Percentiles rank a stretch among this genome's conserved stretches.
phyloP scores from a whole-genome alignment of 352 stramenopile genomes.

The Globisporangium cystogenes region DNA sequence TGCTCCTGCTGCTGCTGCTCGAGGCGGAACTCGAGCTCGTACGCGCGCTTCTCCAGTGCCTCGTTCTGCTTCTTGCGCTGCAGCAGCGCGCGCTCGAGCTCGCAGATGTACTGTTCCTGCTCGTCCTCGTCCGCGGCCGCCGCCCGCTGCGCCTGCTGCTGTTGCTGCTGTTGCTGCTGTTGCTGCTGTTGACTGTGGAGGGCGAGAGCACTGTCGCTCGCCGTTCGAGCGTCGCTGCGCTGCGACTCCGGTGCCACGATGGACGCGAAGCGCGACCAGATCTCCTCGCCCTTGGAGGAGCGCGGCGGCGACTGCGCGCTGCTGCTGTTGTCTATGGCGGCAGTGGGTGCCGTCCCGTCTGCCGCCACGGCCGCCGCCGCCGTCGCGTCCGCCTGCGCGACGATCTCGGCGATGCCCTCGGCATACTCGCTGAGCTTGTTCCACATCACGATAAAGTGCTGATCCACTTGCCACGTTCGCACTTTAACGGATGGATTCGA shows the following conservation, averaged over 20 bases:
- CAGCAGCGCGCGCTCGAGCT: slow-evolving; percentile 64
- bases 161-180: slow-evolving; percentile 17
- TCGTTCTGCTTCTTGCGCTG: slow-evolving; percentile 78
- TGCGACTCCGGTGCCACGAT: slow-evolving; percentile 39
- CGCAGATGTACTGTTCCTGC: slow-evolving; percentile 75
- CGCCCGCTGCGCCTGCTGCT: background rate
- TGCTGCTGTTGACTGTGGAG: too few relatives aligned
- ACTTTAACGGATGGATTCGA: background rate
- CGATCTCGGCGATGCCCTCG: slow-evolving; percentile 59
- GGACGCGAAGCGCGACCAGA: slow-evolving; percentile 32
- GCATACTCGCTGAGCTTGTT: slow-evolving; percentile 54
- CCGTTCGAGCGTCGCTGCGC: background rate
- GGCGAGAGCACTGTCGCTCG: slow-evolving; percentile 5
- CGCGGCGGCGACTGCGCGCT: slow-evolving; percentile 13
- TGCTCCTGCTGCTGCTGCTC: slow-evolving; percentile 2
- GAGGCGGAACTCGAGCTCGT: slow-evolving; percentile 11
- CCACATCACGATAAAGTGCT: too few relatives aligned
- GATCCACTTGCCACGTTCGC: background rate
- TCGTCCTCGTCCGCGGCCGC: slow-evolving; percentile 35
- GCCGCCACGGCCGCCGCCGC: slow-evolving; percentile 2
- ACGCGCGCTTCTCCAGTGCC: slow-evolving; percentile 32
- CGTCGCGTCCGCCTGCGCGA: slow-evolving; percentile 40
- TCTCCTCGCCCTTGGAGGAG: slow-evolving; percentile 18
- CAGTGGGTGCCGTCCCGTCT: background rate
- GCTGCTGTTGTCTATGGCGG: background rate